Evolutionary conservation across 1,284 basidiomycete genomes (phyloP), one percentile per base, ranked within the genome.

Genomic region (Moniliella sp.): DNA sequence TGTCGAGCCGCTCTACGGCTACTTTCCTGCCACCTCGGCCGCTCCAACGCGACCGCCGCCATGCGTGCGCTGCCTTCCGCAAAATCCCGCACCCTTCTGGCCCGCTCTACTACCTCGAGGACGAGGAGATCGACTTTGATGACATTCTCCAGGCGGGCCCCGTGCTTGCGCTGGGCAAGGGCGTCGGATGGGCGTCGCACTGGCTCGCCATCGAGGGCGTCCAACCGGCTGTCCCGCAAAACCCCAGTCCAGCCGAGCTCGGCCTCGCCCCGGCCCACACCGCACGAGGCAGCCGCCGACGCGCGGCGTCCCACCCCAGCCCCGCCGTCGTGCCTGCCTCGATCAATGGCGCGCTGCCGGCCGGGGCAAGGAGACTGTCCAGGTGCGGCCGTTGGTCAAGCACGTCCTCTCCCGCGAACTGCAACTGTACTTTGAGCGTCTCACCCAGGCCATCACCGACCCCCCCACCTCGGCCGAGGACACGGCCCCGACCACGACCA

Each of bases 151-250:
- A 49, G 26, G 39, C 42, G 2, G 47, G 48, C 2, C 55, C 50
- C 3, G 43, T 39, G 33, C 42, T 56, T 15, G 46, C 48, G 0
- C 40, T 51, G 13, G 48, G 55, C 15, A 43, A 45, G 9, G 56
- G 54, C 5, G 54, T 59, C 3, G 56, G 56, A 3, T 59, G 56
- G 56, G 48, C 48, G 17, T 54, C 56, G 11, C 88, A 97, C 59
- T 97, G 88, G 91, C 69, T 99, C 14, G 86, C 88, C 0, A 82
- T 97, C 15, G 88, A 99, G 57, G 88, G 91, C 21, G 79, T 99
- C 3, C 88, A 97, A 57, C 88, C 91, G 0, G 72, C 86, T 11
- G 79, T 93, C 26, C 82, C 84, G 4, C 84, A 97, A 62, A 99
- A 97, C 55, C 91, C 91, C 0, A 77, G 82, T 1, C 65, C 60